Evolutionary conservation across 2,329 filamentous ascomycete species (phyloP).

Genomic region (Hymenoscyphus repandus): DNA sequence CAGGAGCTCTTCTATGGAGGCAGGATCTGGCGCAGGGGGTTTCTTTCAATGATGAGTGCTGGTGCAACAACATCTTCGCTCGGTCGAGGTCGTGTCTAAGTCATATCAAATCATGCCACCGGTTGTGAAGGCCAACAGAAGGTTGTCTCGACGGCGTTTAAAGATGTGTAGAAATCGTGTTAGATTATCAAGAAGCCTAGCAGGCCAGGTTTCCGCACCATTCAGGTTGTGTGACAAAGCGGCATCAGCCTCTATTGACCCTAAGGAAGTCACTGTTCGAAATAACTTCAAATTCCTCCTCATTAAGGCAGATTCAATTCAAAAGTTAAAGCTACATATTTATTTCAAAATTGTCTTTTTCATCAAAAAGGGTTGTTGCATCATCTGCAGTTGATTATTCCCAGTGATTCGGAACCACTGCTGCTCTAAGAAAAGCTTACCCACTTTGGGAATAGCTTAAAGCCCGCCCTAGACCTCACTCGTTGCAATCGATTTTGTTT

Average conservation of each 20-base stretch:
- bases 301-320: no score
- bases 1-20: slow-evolving; percentile 21
- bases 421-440: background rate
- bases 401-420: background rate
- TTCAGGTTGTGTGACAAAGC: no score
- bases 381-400: no score
- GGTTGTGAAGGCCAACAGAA: background rate
- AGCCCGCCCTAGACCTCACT: no score
- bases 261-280: no score
- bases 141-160: background rate
- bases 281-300: no score
- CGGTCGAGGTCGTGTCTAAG: slow-evolving; percentile 12
- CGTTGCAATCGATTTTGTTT: no score
- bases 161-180: background rate
- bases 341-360: no score
- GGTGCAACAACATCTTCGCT: slow-evolving; percentile 32
- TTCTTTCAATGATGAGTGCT: slow-evolving; percentile 24
- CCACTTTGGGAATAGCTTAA: background rate
- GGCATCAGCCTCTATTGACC: no score
- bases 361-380: no score
- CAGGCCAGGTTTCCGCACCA: no score
- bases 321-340: no score
- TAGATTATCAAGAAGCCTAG: background rate
- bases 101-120: slow-evolving; percentile 18
- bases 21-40: slow-evolving; percentile 17